A percentile compares a stretch with the other conserved stretches of the same genome.
Conservation (phyloP, 2,329 filamentous ascomycete genomes). For the Fusarium nelsonii region DNA sequence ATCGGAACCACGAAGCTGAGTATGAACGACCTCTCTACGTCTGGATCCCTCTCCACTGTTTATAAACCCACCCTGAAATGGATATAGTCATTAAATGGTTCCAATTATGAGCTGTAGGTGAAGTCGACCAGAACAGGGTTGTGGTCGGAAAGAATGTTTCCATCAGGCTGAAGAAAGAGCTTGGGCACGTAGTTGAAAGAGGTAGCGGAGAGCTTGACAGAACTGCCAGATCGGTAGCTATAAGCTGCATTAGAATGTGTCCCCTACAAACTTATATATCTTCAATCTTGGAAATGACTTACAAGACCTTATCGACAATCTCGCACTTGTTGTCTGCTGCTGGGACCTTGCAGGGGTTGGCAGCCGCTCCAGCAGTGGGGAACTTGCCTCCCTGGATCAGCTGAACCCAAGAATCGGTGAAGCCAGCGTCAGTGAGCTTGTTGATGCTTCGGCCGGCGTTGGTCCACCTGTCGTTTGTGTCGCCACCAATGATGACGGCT, state of each 20-base stretch:
- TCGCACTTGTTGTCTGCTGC: conserved; percentile 68
- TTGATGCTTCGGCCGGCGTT: conserved; percentile 59
- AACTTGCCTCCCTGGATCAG: conserved; percentile 61
- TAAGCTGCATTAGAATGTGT: neutral
- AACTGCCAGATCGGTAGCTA: conserved; percentile 63
- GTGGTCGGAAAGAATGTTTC: conserved; percentile 71
- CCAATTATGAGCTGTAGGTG: conserved; percentile 38
- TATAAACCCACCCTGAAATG: too few species aligned
- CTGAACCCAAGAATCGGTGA: conserved; percentile 72
- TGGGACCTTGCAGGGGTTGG: conserved; percentile 68
- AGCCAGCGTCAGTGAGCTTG: conserved; percentile 61
- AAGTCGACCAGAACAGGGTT: conserved; percentile 72
- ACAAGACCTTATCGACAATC: conserved; percentile 74
- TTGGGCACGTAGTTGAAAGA: conserved; percentile 67
- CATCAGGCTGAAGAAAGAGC: conserved; percentile 69
- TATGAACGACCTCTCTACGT: neutral
- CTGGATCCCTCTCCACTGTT: too few species aligned
- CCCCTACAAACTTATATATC: rapidly evolving
- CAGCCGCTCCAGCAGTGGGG: conserved; percentile 56
- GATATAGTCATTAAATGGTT: neutral
- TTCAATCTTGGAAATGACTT: neutral
- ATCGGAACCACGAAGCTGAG: neutral
- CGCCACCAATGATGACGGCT: conserved; percentile 72
- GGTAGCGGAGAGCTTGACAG: conserved; percentile 61
- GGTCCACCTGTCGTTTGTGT: conserved; percentile 75